A percentile compares a stretch with the other conserved stretches of the same genome.
Conservation (phyloP, 1,139 yeast genomes). For the Lodderomyces jiufengensis region DNA sequence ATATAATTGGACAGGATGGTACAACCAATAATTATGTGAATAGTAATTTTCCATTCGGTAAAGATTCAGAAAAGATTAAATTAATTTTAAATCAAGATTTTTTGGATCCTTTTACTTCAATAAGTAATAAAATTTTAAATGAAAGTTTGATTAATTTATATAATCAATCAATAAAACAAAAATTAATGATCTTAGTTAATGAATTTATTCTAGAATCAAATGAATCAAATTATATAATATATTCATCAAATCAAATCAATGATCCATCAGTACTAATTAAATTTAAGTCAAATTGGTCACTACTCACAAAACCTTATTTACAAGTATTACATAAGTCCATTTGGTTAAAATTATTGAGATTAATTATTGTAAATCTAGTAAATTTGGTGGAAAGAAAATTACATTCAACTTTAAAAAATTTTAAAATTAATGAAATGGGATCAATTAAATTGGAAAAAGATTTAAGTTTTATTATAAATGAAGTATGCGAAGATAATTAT, state of each 20-base stretch:
- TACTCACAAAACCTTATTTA: conserved; percentile 60
- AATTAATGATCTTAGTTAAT: conserved; percentile 44
- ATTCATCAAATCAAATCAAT: conserved; percentile 27
- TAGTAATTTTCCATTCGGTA: conserved; percentile 53
- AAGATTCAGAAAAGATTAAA: conserved; percentile 43
- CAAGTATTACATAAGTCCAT: conserved; percentile 51
- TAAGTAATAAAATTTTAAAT: conserved; percentile 44
- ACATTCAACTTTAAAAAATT: conserved; percentile 57
- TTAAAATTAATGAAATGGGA: conserved; percentile 72
- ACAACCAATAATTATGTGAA: conserved; percentile 25
- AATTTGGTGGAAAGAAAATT: conserved; percentile 63
- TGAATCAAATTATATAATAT: conserved; percentile 35
- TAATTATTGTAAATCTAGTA: conserved; percentile 51
- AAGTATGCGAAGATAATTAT: conserved; percentile 60
- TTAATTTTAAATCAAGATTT: conserved; percentile 37
- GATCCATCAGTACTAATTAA: conserved; percentile 33
- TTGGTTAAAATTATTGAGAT: conserved; percentile 44
- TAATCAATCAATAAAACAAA: conserved; percentile 53
- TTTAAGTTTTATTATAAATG: conserved; percentile 66
- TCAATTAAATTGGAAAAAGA: conserved; percentile 83
- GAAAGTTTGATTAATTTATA: conserved; percentile 56
- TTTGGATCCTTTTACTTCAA: conserved; percentile 37
- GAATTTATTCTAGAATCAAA: conserved; percentile 55
- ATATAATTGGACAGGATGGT: conserved; percentile 17
- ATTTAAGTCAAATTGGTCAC: conserved; percentile 64